Evolutionary conservation across 352 stramenopile species (phyloP).

Genomic region (Phytophthora sojae): DNA sequence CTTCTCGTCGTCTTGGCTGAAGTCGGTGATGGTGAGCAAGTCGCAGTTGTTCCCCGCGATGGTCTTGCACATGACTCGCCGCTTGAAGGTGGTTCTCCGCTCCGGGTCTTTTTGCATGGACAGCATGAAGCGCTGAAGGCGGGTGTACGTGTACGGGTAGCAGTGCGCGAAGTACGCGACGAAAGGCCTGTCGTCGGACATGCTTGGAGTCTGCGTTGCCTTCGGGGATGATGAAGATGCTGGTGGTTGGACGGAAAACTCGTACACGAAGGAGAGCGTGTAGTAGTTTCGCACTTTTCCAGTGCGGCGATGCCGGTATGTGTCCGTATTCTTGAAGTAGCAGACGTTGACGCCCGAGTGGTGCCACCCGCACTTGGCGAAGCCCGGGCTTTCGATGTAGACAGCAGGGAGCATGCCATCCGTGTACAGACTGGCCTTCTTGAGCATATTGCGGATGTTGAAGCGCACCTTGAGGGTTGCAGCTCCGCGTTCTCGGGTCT

Average conservation of each 20-base stretch:
- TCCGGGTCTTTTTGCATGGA: conserved; percentile 64
- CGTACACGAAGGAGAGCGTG: conserved; percentile 84
- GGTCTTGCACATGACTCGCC: conserved; percentile 80
- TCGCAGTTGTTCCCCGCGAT: conserved; percentile 89
- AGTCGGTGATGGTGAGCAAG: conserved; percentile 90
- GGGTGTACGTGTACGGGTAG: conserved; percentile 89
- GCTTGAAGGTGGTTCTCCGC: conserved; percentile 55
- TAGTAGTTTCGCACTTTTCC: conserved; percentile 65
- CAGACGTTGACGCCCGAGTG: conserved; percentile 78
- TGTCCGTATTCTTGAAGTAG: conserved; percentile 85
- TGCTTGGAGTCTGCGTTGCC: not conserved
- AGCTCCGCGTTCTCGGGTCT: conserved; percentile 27
- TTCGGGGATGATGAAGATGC: conserved; percentile 10
- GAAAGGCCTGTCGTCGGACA: conserved; percentile 33
- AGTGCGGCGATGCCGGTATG: conserved; percentile 63
- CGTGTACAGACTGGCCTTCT: conserved; percentile 87
- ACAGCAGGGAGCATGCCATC: conserved; percentile 88
- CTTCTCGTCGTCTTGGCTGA: conserved; percentile 59
- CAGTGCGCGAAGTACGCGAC: conserved; percentile 82
- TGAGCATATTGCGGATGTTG: conserved; percentile 91
- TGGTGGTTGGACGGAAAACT: conserved; percentile 38
- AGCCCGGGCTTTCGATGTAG: conserved; percentile 47
- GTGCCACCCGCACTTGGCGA: conserved; percentile 64
- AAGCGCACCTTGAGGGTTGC: conserved; percentile 64
- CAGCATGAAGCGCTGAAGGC: conserved; percentile 63